A percentile compares a stretch with the other conserved stretches of the same genome.
phyloP scores from a whole-genome alignment of 2,329 filamentous ascomycete genomes.

The Dactylellina leptospora region DNA sequence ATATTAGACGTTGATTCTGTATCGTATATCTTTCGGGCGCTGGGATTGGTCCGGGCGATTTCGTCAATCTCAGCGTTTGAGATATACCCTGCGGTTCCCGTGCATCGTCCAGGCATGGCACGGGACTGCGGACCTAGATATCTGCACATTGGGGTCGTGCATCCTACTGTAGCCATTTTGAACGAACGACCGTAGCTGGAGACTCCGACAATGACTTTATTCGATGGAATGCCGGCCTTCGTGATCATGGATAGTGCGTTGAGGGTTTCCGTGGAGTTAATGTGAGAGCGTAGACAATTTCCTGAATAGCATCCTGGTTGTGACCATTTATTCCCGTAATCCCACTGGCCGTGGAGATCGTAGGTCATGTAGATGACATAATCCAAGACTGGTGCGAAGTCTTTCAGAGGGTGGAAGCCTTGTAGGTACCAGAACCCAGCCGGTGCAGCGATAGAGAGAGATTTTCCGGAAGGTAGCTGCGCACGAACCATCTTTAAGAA shows the following conservation, averaged over 20 bases:
- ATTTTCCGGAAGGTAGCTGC: background rate
- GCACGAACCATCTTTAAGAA: conserved; percentile 55
- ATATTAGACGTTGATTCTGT: conserved; percentile 51
- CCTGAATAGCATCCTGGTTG: conserved; percentile 24
- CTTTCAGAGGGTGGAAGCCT: conserved; percentile 58
- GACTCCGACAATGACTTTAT: conserved; percentile 59
- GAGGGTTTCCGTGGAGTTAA: conserved; percentile 56
- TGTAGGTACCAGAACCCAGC: conserved; percentile 61
- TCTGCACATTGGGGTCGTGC: conserved; percentile 56
- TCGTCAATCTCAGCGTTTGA: conserved; percentile 58
- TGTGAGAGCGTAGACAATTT: conserved; percentile 50
- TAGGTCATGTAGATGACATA: conserved; percentile 58
- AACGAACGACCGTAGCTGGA: conserved; percentile 59
- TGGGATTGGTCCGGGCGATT: conserved; percentile 48
- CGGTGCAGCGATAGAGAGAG: conserved; percentile 17
- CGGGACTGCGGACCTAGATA: conserved; percentile 56
- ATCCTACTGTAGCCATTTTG: conserved; percentile 58
- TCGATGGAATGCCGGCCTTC: conserved; percentile 55
- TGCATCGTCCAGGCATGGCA: conserved; percentile 58
- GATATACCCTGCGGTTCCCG: conserved; percentile 59
- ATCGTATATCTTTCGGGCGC: conserved; percentile 44
- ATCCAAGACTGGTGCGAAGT: conserved; percentile 58
- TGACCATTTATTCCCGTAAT: conserved; percentile 33
- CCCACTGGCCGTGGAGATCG: conserved; percentile 28
- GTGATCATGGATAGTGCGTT: conserved; percentile 53